Evolutionary conservation across 495 filamentous ascomycete genomes (phyloP).

Genomic region (Thozetella sp.): DNA sequence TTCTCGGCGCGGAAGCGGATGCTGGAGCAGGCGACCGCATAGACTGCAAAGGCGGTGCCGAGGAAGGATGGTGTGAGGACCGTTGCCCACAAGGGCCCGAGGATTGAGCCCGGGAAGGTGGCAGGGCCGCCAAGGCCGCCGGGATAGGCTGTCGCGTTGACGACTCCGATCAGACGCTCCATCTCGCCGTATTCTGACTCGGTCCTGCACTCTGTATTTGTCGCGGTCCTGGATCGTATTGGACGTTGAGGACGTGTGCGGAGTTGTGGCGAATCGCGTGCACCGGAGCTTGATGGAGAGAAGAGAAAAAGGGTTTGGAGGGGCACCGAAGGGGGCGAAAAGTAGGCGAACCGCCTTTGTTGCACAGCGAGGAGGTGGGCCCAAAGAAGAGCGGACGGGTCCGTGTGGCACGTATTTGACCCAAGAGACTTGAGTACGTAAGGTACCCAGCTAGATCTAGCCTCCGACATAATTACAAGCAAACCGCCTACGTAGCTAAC

Average conservation of each 20-base stretch:
- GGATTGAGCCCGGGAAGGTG: not conserved
- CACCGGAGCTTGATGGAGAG: too few species aligned
- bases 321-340: too few species aligned
- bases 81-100: not conserved
- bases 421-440: too few species aligned
- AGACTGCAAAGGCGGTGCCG: conserved; percentile 14
- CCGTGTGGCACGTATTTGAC: too few species aligned
- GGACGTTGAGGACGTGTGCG: not conserved
- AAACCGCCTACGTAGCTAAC: too few species aligned
- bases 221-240: not conserved
- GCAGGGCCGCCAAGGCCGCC: not conserved
- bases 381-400: too few species aligned
- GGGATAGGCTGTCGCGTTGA: not conserved
- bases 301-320: too few species aligned
- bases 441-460: too few species aligned
- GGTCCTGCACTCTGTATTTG: not conserved
- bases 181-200: not conserved
- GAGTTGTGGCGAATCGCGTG: too few species aligned
- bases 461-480: too few species aligned
- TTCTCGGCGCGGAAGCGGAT: conserved; percentile 53
- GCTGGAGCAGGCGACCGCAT: conserved; percentile 30
- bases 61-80: not conserved
- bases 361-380: too few species aligned
- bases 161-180: not conserved
- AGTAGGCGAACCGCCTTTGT: too few species aligned